A percentile compares a stretch with the other conserved stretches of the same genome.
These are phyloP conservation scores for Solanum bulbocastanum DNA, from an alignment of 257 asterid species.

Conservation along the genomic window DNA sequence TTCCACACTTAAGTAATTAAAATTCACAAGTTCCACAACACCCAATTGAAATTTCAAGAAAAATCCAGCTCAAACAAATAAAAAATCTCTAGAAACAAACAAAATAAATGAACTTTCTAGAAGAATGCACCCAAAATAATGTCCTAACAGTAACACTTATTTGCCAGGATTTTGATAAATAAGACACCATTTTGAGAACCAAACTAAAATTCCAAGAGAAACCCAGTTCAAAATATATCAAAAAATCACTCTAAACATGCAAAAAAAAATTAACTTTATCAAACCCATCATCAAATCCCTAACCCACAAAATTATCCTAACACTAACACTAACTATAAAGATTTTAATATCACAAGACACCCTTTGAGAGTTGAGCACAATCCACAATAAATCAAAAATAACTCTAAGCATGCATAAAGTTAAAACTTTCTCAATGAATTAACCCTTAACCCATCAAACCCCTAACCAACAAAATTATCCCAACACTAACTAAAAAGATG, in stretches of 20 bases:
- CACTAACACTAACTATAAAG: background rate
- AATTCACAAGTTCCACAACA: background rate
- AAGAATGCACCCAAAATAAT: background rate
- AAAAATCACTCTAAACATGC: background rate
- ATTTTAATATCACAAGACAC: slow-evolving; percentile 2
- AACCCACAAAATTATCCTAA: background rate
- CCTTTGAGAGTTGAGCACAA: background rate
- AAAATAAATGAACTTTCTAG: background rate
- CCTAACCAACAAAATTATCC: background rate
- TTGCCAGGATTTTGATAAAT: background rate
- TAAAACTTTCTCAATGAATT: background rate
- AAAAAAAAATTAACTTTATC: background rate
- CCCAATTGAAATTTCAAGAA: background rate
- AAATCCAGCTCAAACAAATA: slow-evolving; percentile 12
- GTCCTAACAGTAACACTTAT: background rate
- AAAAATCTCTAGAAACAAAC: background rate
- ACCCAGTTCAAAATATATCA: background rate
- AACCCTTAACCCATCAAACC: slow-evolving; percentile 1
- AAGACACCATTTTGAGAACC: background rate
- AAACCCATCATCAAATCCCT: background rate
- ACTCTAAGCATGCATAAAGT: background rate
- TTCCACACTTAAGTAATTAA: background rate
- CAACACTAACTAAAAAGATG: background rate
- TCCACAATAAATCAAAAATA: background rate
- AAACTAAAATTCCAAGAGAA: slow-evolving; percentile 1